phyloP scores from a whole-genome alignment of 1,284 basidiomycete genomes.

The Ceratobasidium sp. region DNA sequence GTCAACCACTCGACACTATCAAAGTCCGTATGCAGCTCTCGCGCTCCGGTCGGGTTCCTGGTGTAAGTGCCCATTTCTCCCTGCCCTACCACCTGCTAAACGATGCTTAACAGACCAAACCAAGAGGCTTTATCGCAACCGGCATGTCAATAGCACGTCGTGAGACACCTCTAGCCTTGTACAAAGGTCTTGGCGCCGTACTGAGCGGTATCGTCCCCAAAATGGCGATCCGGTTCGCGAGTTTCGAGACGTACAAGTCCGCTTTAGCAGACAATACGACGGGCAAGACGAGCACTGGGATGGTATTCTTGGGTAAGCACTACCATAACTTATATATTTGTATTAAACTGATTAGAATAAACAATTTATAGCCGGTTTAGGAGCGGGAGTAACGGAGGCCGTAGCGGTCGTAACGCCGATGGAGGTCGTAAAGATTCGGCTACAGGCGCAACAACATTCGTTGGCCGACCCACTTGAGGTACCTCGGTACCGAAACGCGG shows the following conservation, averaged over 20 bases:
- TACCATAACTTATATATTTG: background rate
- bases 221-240: conserved; percentile 99
- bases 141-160: conserved; percentile 90
- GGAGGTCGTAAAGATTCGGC: conserved; percentile 99
- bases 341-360: background rate
- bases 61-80: conserved; percentile 68
- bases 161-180: conserved; percentile 95
- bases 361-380: conserved; percentile 80
- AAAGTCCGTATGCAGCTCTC: conserved; percentile 99
- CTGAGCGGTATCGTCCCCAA: conserved; percentile 98
- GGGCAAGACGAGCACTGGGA: conserved; percentile 79
- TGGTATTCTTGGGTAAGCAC: conserved; percentile 81
- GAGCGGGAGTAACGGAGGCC: conserved; percentile 95
- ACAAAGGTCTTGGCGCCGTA: conserved; percentile 99
- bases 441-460: conserved; percentile 98
- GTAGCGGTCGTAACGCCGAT: conserved; percentile 97
- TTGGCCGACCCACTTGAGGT: conserved; percentile 95
- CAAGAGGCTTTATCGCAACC: conserved; percentile 94
- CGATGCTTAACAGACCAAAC: conserved; percentile 77
- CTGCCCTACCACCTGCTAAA: conserved; percentile 4
- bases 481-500: conserved; percentile 96
- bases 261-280: conserved; percentile 82
- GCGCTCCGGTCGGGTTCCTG: conserved; percentile 79
- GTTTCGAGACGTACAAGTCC: conserved; percentile 95
- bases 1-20: conserved; percentile 94